Percentiles rank a stretch among this genome's conserved stretches.
Evolutionary conservation across 2,329 filamentous ascomycete genomes (phyloP).

Genomic region (Sclerotinia glacialis): DNA sequence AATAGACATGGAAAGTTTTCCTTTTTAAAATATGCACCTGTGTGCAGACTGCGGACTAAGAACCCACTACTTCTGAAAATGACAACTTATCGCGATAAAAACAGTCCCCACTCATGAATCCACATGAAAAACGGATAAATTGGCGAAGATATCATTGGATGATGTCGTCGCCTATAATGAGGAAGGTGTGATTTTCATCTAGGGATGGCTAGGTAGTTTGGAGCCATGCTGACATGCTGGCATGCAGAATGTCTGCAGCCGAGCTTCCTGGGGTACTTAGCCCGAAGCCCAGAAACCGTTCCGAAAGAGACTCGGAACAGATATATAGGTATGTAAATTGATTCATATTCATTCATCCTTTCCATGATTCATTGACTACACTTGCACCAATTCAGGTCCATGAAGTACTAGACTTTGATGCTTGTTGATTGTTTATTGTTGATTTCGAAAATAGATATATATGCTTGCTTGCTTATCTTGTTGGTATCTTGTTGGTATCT

Average conservation of each 20-base stretch:
- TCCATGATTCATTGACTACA: not conserved
- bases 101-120: not conserved
- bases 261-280: conserved; percentile 14
- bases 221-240: conserved; percentile 13
- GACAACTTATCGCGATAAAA: not conserved
- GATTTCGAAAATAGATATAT: not conserved
- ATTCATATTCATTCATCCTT: not conserved
- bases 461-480: not conserved
- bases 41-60: not conserved
- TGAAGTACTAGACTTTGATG: not conserved
- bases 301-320: conserved; percentile 1
- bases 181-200: conserved; percentile 15
- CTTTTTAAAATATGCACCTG: not conserved
- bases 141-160: conserved; percentile 3
- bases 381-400: not conserved
- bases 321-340: not conserved
- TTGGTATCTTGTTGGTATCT: not conserved
- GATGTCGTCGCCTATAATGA: conserved; percentile 5
- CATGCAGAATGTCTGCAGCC: conserved; percentile 13
- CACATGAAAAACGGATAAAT: conserved; percentile 1
- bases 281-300: not conserved
- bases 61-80: not conserved
- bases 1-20: not conserved
- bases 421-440: not conserved
- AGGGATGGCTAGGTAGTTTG: conserved; percentile 7